Evolutionary conservation across 2,329 filamentous ascomycete species (phyloP), one percentile per base, ranked within the genome.

Genomic region (Aspergillus nomiae): DNA sequence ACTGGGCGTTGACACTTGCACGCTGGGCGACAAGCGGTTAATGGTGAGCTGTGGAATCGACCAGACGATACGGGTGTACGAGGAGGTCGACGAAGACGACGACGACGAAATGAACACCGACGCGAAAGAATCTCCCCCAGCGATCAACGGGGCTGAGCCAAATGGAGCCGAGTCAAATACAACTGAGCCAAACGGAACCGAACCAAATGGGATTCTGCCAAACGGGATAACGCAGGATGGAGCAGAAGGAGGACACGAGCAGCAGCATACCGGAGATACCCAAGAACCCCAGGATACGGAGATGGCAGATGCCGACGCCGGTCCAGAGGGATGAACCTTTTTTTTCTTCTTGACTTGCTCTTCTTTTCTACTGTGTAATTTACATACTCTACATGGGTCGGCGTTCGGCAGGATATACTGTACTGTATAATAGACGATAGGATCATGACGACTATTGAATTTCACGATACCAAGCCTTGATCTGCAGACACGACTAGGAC

Each of bases 1-100:
- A 7, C 75, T 89, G 41, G 81, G 83, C 0, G 87, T 89, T 12
- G 84, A 89, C 67, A 85, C 88, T 8, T 86, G 86, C 71, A 81
- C 82, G 30, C 80, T 79, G 11, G 81, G 82, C 57, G 80, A 79
- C 43, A 78, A 69, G 58, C 77, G 77, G 21, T 66, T 84, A 24
- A 80, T 91, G 48, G 88, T 85, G 6, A 90, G 87, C 67, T 87
- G 86, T 61, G 86, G 89, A 0, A 65, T 88, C 45, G 89, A 91
- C 72, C 81, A 82, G 65, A 88, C 85, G 2, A 82, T 91, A 24
- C 83, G 84, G 60, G 77, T 91, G 7, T 91, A 88, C 87, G 81
- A 83, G 59, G 82, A 85, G 67, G 71, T 74, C 1, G 64, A 57
- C 16, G 66, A 57, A n/a, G 66, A 14, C 2, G 60, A 24, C 24